These are phyloP conservation scores for Ganoderma leucocontextum DNA, from an alignment of 1,284 basidiomycete genomes.

Conservation along the genomic window DNA sequence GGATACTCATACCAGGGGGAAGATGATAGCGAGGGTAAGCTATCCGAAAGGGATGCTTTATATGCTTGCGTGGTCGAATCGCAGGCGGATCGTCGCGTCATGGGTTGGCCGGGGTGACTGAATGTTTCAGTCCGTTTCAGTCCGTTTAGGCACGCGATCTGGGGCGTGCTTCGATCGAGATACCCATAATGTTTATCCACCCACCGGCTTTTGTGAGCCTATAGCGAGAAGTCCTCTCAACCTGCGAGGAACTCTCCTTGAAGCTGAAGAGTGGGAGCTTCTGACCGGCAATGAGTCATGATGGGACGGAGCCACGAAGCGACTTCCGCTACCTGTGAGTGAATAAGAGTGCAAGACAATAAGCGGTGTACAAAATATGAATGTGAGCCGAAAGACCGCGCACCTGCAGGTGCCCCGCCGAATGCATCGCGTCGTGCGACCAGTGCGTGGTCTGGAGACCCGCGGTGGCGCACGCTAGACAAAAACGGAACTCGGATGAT, in stretches of 20 bases:
- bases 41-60: neutral
- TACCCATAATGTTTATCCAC: neutral
- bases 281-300: neutral
- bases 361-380: neutral
- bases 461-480: slow-evolving; percentile 1
- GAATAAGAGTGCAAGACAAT: neutral
- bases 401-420: neutral
- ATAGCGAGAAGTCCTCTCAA: neutral
- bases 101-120: neutral
- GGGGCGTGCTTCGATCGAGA: slow-evolving; percentile 1
- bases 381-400: neutral
- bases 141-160: neutral
- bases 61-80: neutral
- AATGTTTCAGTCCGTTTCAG: neutral
- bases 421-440: neutral
- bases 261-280: neutral
- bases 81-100: neutral
- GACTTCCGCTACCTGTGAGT: neutral
- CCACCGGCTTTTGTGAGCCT: neutral
- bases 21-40: neutral
- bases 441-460: neutral
- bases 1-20: neutral
- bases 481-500: neutral
- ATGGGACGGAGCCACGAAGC: neutral
- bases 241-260: neutral